Evolutionary conservation across 73 alveolate genomes (phyloP).

Genomic region (Paramecium octaurelia): DNA sequence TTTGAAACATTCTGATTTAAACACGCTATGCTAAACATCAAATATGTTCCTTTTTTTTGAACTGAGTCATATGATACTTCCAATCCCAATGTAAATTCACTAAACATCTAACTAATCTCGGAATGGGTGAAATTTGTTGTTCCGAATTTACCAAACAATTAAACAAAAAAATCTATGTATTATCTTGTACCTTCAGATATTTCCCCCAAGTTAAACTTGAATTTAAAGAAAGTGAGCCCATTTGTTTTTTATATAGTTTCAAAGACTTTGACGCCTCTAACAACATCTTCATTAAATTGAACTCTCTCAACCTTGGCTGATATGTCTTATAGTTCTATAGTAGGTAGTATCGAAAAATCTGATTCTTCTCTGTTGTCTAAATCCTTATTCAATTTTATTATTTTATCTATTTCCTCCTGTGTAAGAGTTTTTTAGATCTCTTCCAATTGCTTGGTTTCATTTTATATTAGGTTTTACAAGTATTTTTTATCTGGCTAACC

Average conservation of each 20-base stretch:
- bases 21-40: conserved; percentile 69
- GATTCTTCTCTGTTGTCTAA: conserved; percentile 66
- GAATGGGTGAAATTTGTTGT: conserved; percentile 74
- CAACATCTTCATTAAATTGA: conserved; percentile 51
- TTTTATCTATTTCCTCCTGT: conserved; percentile 53
- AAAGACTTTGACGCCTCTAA: conserved; percentile 23
- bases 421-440: conserved; percentile 1
- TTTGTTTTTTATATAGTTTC: conserved; percentile 77
- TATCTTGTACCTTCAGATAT: conserved; percentile 70
- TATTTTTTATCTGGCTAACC: conserved; percentile 70
- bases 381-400: conserved; percentile 63
- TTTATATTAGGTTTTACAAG: conserved; percentile 47
- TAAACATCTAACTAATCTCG: conserved; percentile 29
- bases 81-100: conserved; percentile 33
- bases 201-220: conserved; percentile 67
- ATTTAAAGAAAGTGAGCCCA: conserved; percentile 78
- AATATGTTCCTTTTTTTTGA: conserved; percentile 49
- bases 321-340: conserved; percentile 70
- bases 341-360: conserved; percentile 72
- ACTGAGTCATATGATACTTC: conserved; percentile 27
- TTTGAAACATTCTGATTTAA: conserved; percentile 74
- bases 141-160: conserved; percentile 69
- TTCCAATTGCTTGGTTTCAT: conserved; percentile 60
- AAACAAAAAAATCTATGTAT: conserved; percentile 74
- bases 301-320: conserved; percentile 64